Base-by-base conservation (phyloP, 2,329 filamentous ascomycete genomes). In the Trichoderma guizhouense region DNA sequence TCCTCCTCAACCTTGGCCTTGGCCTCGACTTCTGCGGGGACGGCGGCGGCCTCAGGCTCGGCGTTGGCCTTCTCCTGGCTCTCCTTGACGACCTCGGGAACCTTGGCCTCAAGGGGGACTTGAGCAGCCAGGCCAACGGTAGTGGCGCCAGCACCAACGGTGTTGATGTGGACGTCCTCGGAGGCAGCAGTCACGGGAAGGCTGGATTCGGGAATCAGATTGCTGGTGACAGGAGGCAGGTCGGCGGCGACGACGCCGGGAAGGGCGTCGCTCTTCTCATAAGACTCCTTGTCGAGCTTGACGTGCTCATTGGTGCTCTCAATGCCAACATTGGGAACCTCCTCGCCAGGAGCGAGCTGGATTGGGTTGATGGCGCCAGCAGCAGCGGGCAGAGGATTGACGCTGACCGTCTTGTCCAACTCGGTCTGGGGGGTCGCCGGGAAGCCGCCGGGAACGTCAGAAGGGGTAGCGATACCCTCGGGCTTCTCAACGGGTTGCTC, bases 151-250 rank as follows among this genome's bases (percentile, higher is more conserved):
- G 89, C 76, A 76, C 83, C 76, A 76, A 84, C 85, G n/a, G 85
- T 87, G 76, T 84, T 87, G 75, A 90, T 86, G 67, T 83, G 82
- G 63, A 83, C 84, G 70, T 84, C 83, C 32, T 77, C 60, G 7
- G 55, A 77, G 68, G 79, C 79, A 68, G 79, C 78, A 39, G 79
- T 76, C 68, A 94, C 91, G 14, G 93, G 92, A 74, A 96, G 86
- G 81, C 92, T 93, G 8, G 93, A 95, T 83, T 97, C 93, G 21
- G 94, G 93, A 74, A 96, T 94, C 80, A 93, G 84, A 81, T 86
- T 90, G 73, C 85, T 87, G 60, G 87, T 84, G 71, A 91, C 82
- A 11, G 86, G 84, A 34, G 89, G 88, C 43, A 91, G 79, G 12
- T 69, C 71, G 24, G 64, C 62, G 66, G 62, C 47, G 75, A 83